Percentiles rank a stretch among this genome's conserved stretches.
These are phyloP conservation scores for Lipomyces yamanashiensis DNA, from an alignment of 805 yeast genomes.

Conservation along the genomic window DNA sequence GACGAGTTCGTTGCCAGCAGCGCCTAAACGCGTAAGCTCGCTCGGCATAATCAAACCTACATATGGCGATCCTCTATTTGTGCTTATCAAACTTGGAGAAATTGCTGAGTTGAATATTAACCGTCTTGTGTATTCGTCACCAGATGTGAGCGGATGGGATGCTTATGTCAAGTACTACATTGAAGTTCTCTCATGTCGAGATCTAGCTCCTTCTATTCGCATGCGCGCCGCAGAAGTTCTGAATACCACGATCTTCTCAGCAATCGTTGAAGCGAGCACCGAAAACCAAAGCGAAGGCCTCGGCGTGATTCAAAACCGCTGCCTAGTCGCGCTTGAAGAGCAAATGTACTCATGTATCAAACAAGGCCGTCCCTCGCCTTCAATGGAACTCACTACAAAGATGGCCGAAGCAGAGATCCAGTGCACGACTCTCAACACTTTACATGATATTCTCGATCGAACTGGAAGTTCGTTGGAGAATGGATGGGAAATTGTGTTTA, in stretches of 20 bases:
- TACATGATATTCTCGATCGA: conserved; percentile 76
- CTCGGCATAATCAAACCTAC: neutral
- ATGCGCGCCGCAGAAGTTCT: conserved; percentile 56
- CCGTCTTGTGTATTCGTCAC: conserved; percentile 48
- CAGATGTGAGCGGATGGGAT: conserved; percentile 54
- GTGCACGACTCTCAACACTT: conserved; percentile 61
- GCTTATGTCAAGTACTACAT: conserved; percentile 54
- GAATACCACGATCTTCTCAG: conserved; percentile 52
- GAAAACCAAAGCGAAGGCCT: conserved; percentile 13
- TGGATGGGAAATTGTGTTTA: conserved; percentile 78
- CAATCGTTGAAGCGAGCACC: conserved; percentile 30
- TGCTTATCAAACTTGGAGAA: conserved; percentile 57
- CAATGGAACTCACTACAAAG: conserved; percentile 32
- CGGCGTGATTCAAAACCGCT: conserved; percentile 46
- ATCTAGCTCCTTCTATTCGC: conserved; percentile 52
- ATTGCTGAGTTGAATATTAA: conserved; percentile 57
- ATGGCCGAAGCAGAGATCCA: conserved; percentile 70
- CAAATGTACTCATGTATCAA: conserved; percentile 44
- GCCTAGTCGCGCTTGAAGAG: conserved; percentile 52
- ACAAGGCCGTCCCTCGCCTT: conserved; percentile 29
- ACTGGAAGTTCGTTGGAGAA: conserved; percentile 64
- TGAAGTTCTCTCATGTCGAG: conserved; percentile 52
- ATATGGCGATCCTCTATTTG: conserved; percentile 47
- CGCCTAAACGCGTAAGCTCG: neutral
- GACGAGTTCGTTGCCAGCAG: neutral